These are phyloP conservation scores for Leishmania aethiopica DNA, from an alignment of 208 protist species.

Conservation along the genomic window DNA sequence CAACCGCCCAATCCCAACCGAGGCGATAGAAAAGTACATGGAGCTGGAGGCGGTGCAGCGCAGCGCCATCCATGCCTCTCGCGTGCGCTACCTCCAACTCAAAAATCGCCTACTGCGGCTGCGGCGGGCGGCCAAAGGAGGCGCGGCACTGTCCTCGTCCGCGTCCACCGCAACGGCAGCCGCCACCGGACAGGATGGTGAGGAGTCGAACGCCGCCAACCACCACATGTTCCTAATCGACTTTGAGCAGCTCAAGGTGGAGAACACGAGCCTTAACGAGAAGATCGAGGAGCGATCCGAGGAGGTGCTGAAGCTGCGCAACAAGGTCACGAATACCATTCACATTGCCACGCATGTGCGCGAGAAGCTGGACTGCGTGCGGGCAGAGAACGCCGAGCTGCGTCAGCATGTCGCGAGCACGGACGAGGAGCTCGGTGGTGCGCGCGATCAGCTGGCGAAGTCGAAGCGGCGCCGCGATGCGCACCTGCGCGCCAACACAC, in stretches of 20 bases:
- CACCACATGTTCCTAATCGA: constrained; percentile 98
- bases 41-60: constrained; percentile 76
- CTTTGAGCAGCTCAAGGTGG: constrained; percentile 99
- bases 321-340: constrained; percentile 96
- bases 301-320: constrained; percentile 95
- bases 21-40: constrained; percentile 77
- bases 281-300: constrained; percentile 99
- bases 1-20: constrained; percentile 66
- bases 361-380: constrained; percentile 98
- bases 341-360: constrained; percentile 98
- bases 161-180: neutral
- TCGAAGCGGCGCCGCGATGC: constrained; percentile 92
- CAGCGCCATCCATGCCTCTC: constrained; percentile 72
- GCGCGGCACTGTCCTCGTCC: neutral
- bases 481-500: constrained; percentile 81
- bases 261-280: constrained; percentile 98
- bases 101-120: constrained; percentile 80
- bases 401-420: constrained; percentile 87
- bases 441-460: constrained; percentile 90
- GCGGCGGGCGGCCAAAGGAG: constrained; percentile 38
- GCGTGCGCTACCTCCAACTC: constrained; percentile 93
- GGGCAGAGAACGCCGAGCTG: constrained; percentile 90
- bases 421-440: constrained; percentile 84
- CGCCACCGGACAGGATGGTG: constrained; percentile 5
- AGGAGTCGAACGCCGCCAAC: constrained; percentile 76